phyloP scores from a whole-genome alignment of 768 basidiomycete species.

The Tulasnella sp. region DNA sequence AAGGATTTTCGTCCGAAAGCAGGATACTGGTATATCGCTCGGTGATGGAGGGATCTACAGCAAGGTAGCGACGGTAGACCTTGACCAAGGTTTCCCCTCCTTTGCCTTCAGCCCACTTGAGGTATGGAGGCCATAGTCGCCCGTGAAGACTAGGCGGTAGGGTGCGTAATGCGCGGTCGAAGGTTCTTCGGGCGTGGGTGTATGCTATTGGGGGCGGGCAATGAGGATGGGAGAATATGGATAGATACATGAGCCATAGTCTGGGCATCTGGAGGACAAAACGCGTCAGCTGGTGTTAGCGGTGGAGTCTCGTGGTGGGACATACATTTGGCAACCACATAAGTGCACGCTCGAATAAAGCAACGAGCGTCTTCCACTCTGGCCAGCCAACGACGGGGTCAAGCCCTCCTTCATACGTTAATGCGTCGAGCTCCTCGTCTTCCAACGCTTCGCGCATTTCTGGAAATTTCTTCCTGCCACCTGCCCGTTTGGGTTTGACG shows the following conservation, averaged over 20 bases:
- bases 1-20: slow-evolving; percentile 54
- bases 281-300: slow-evolving; percentile 7
- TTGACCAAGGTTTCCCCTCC: slow-evolving; percentile 78
- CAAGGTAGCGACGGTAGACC: slow-evolving; percentile 88
- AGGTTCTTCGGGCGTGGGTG: slow-evolving; percentile 91
- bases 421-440: slow-evolving; percentile 76
- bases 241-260: slow-evolving; percentile 91
- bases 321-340: slow-evolving; percentile 92
- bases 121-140: slow-evolving; percentile 90
- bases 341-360: slow-evolving; percentile 87
- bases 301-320: slow-evolving; percentile 34
- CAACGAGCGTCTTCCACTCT: slow-evolving; percentile 90
- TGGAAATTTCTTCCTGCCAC: slow-evolving; percentile 89
- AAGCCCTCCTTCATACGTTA: slow-evolving; percentile 84
- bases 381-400: slow-evolving; percentile 92
- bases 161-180: slow-evolving; percentile 91
- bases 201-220: slow-evolving; percentile 84
- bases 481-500: slow-evolving; percentile 71
- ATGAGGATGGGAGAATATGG: slow-evolving; percentile 83
- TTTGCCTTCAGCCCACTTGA: slow-evolving; percentile 85
- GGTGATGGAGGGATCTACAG: slow-evolving; percentile 77
- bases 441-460: slow-evolving; percentile 89
- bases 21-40: slow-evolving; percentile 76
- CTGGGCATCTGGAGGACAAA: slow-evolving; percentile 70
- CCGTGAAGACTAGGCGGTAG: slow-evolving; percentile 90